These are phyloP conservation scores for Phytophthora parvispora DNA, from an alignment of 352 stramenopile species.

Conservation along the genomic window DNA sequence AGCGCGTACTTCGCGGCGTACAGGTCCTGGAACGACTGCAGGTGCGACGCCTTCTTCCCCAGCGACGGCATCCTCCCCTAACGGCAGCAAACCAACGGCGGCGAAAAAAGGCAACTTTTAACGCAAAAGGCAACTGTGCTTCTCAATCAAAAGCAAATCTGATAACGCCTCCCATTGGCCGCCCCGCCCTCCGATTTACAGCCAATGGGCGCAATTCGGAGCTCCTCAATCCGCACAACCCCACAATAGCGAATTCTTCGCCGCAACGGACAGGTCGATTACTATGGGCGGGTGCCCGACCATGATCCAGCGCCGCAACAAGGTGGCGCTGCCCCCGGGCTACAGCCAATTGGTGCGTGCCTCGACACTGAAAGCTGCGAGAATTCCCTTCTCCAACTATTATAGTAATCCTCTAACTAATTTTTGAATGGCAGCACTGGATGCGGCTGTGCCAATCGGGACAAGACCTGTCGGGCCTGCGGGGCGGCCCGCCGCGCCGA, in stretches of 20 bases:
- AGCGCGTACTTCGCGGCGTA: not conserved
- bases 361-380: too few relatives aligned
- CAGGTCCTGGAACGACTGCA: not conserved
- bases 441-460: constrained; percentile 87
- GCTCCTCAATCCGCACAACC: not conserved
- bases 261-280: not conserved
- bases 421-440: constrained; percentile 82
- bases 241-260: not conserved
- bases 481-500: constrained; percentile 59
- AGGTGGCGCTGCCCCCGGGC: constrained; percentile 87
- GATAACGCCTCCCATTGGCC: not conserved
- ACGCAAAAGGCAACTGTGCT: not conserved
- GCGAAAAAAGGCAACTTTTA: too few relatives aligned
- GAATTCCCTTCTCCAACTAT: too few relatives aligned
- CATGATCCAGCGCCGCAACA: constrained; percentile 74
- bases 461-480: constrained; percentile 89
- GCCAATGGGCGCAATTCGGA: not conserved
- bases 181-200: not conserved
- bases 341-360: constrained; percentile 92
- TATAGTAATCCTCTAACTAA: constrained; percentile 2
- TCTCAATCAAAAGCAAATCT: not conserved
- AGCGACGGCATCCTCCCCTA: not conserved
- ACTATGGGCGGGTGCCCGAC: constrained; percentile 62
- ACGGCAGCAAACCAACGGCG: too few relatives aligned
- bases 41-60: not conserved